phyloP scores from a whole-genome alignment of 2,329 filamentous ascomycete species.

The Acarospora socialis region DNA sequence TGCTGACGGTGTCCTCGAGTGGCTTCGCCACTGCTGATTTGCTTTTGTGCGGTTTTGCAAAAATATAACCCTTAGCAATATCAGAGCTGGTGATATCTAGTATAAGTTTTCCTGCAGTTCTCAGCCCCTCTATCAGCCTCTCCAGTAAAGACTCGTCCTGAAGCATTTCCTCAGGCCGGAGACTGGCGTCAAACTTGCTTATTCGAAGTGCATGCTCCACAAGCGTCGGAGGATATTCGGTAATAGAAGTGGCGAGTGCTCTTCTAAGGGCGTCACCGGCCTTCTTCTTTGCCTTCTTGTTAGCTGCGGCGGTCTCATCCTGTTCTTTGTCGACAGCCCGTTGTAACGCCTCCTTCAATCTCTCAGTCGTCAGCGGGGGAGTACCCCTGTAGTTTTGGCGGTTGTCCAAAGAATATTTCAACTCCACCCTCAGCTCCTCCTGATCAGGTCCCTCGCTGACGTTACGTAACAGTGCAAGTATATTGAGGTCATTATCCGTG shows the following conservation, averaged over 20 bases:
- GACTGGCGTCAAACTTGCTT: slow-evolving; percentile 52
- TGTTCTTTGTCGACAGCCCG: slow-evolving; percentile 41
- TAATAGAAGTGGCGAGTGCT: slow-evolving; percentile 68
- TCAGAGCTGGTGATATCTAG: slow-evolving; percentile 52
- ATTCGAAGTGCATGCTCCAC: slow-evolving; percentile 71
- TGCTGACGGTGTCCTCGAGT: slow-evolving; percentile 24
- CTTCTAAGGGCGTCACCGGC: slow-evolving; percentile 62
- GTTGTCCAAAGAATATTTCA: slow-evolving; percentile 65
- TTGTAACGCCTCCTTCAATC: slow-evolving; percentile 55
- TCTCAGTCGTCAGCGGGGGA: slow-evolving; percentile 58
- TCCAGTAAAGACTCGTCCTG: slow-evolving; percentile 50
- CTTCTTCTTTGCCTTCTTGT: slow-evolving; percentile 61
- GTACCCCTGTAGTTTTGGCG: slow-evolving; percentile 71
- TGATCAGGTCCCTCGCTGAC: slow-evolving; percentile 73
- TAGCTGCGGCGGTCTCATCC: slow-evolving; percentile 36
- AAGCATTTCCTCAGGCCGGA: slow-evolving; percentile 55
- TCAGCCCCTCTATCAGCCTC: slow-evolving; percentile 51
- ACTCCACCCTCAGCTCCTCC: slow-evolving; percentile 63
- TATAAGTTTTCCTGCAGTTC: slow-evolving; percentile 56
- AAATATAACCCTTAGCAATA: slow-evolving; percentile 67
- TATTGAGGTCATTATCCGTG: slow-evolving; percentile 70
- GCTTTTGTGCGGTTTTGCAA: slow-evolving; percentile 47
- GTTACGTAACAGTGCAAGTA: slow-evolving; percentile 64
- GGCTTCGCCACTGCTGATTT: slow-evolving; percentile 23
- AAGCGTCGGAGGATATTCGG: slow-evolving; percentile 75